Percentiles rank a stretch among this genome's conserved stretches.
These are phyloP conservation scores for Maudiozyma saulgeensis DNA, from an alignment of 805 yeast genomes.

Conservation along the genomic window DNA sequence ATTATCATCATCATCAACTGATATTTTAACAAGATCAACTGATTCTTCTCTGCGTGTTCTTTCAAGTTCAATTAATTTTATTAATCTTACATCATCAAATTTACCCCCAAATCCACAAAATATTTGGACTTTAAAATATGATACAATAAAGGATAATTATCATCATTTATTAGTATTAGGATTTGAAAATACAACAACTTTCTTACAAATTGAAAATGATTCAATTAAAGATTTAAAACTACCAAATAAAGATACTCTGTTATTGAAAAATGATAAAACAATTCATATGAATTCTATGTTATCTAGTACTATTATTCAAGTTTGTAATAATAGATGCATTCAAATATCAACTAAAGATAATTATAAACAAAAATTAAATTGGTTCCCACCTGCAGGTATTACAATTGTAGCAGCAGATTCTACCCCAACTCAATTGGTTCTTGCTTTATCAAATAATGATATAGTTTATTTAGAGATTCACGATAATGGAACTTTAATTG, in stretches of 20 bases:
- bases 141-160: slow-evolving; percentile 14
- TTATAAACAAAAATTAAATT: slow-evolving; percentile 39
- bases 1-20: background rate
- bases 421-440: slow-evolving; percentile 56
- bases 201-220: slow-evolving; percentile 28
- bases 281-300: slow-evolving; percentile 66
- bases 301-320: slow-evolving; percentile 51
- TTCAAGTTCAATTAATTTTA: slow-evolving; percentile 50
- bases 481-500: slow-evolving; percentile 37
- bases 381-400: slow-evolving; percentile 80
- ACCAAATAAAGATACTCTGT: slow-evolving; percentile 63
- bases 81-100: slow-evolving; percentile 63
- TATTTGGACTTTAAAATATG: slow-evolving; percentile 54
- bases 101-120: slow-evolving; percentile 56
- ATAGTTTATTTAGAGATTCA: slow-evolving; percentile 58
- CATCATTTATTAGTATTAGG: slow-evolving; percentile 21
- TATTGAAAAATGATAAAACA: slow-evolving; percentile 50
- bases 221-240: slow-evolving; percentile 58
- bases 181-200: slow-evolving; percentile 16
- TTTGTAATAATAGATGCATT: slow-evolving; percentile 60
- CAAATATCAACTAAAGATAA: slow-evolving; percentile 38
- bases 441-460: slow-evolving; percentile 66
- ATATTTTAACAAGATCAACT: slow-evolving; percentile 23
- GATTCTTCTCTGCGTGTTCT: slow-evolving; percentile 33
- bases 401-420: slow-evolving; percentile 49